Base-by-base conservation (phyloP, 2,329 filamentous ascomycete genomes). In the Neonectria magnoliae region DNA sequence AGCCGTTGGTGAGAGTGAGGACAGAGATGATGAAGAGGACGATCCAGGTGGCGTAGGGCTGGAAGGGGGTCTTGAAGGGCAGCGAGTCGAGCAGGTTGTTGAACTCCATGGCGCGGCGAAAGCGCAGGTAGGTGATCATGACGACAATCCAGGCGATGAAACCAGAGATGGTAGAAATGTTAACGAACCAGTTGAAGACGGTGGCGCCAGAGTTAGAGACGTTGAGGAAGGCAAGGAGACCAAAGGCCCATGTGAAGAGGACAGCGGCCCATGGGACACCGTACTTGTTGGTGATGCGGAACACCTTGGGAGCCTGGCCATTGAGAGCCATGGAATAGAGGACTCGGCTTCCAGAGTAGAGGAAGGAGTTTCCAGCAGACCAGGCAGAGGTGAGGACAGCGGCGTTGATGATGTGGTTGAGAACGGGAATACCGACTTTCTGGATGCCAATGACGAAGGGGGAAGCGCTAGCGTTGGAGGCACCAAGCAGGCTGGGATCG, bases 1-100 rank as follows among this genome's bases (percentile, higher is more conserved):
- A 94, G 1, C 91, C 92, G 74, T 93, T 93, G 73, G 92, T 90
- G 7, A 94, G 77, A 2, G 85, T 87, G 10, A 94, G 81, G 22
- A 93, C 78, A 2, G 76, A 77, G 63, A 93, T 84, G 47, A 88
- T 73, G 11, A 85, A 74, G 8, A 93, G 83, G 14, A 85, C 83
- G 57, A 86, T 77, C 71, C 84, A 93, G 0, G 90, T 86, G 9
- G 87, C 87, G 73, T 90, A 93, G 0, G 91, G 87, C 74, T 89
- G 87, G 4, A 84, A 72, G 0, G 78, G 78, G 0, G 85, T 86
- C 58, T 71, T 79, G 80, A 84, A 89, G 0, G 87, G 87, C 1
- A 88, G 78, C 0, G 75, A 76, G 22, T 83, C 72, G 11, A 65
- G 65, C 68, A 91, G 77, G 51, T 82, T 82, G 71, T 88, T 85